Percentiles rank a stretch among this genome's conserved stretches.
Conservation (phyloP, 768 basidiomycete genomes). For the Amanita inopinata region DNA sequence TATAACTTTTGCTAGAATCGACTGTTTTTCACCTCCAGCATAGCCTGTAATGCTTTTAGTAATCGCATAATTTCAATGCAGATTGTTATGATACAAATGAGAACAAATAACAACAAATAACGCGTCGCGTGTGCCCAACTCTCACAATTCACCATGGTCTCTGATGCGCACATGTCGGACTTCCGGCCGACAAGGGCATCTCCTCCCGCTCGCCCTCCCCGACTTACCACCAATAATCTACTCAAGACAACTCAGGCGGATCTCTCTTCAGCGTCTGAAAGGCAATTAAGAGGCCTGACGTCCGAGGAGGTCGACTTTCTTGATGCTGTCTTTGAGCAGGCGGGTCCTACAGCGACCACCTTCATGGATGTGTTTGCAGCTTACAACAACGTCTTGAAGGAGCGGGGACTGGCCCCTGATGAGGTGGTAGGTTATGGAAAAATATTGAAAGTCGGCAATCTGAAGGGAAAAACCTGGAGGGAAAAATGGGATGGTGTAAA, state of each 20-base stretch:
- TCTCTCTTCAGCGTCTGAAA: slow-evolving; percentile 31
- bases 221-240: slow-evolving; percentile 13
- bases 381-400: slow-evolving; percentile 69
- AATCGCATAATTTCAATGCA: background rate
- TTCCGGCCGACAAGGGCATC: slow-evolving; percentile 42
- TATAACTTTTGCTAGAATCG: slow-evolving; percentile 6
- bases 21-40: background rate
- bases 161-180: slow-evolving; percentile 24
- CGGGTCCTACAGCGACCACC: slow-evolving; percentile 57
- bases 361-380: slow-evolving; percentile 80
- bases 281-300: slow-evolving; percentile 44
- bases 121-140: too few relatives aligned
- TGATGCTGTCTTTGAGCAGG: slow-evolving; percentile 64
- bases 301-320: slow-evolving; percentile 57
- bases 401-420: slow-evolving; percentile 66
- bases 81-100: background rate
- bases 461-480: slow-evolving; percentile 73
- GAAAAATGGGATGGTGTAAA: slow-evolving; percentile 76
- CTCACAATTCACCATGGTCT: background rate
- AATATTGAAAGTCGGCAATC: slow-evolving; percentile 70
- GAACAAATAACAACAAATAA: slow-evolving; percentile 7
- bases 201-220: slow-evolving; percentile 29
- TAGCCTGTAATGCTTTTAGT: background rate
- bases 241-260: slow-evolving; percentile 18
- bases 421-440: slow-evolving; percentile 80